Evolutionary conservation across 805 yeast genomes (phyloP), one percentile per base, ranked within the genome.

Genomic region (Hanseniaspora meyeri): DNA sequence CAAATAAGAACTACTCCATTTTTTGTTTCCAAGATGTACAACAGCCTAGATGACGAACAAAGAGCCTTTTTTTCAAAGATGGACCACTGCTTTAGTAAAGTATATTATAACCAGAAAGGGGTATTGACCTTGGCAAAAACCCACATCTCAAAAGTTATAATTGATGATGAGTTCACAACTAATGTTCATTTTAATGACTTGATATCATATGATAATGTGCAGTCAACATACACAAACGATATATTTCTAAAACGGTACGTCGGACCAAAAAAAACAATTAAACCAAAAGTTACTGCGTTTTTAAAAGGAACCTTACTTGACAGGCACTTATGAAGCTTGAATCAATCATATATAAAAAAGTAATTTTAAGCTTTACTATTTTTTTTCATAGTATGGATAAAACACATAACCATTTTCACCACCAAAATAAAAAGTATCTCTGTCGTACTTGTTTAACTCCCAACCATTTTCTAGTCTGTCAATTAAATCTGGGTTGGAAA

Each of bases 401-500:
- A 4, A 24, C 3, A 24, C 5, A 4, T 24, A 24, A 24, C 27
- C 27, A 24, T 24, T 3, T 24, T 24, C 69, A 24, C 27, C 27
- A 24, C 27, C 5, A 24, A 24, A 24, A 24, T 24, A 24, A 24
- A 24, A 24, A 24, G 27, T 24, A 24, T 5, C 27, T 24, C 5
- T 24, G 27, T 24, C 5, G 5, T 24, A 24, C 27, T 24, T 24
- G 27, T 24, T 24, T 58, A 73, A 66, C 24, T 61, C 61, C 32
- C 34, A 49, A 3, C 74, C 75, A 8, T 70, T 61, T 36, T 61
- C 61, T 48, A 73, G 63, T 58, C 74, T 65, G 16, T 62, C 58
- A n/a, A 69, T 66, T 29, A 74, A 63, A 60, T 73, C 76, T 7
- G 77, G 77, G 60, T 73, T 74, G 0, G 75, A 68, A 34, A 67